Evolutionary conservation across 306 rosid genomes (phyloP).

Genomic region (Cucurbita moschata): DNA sequence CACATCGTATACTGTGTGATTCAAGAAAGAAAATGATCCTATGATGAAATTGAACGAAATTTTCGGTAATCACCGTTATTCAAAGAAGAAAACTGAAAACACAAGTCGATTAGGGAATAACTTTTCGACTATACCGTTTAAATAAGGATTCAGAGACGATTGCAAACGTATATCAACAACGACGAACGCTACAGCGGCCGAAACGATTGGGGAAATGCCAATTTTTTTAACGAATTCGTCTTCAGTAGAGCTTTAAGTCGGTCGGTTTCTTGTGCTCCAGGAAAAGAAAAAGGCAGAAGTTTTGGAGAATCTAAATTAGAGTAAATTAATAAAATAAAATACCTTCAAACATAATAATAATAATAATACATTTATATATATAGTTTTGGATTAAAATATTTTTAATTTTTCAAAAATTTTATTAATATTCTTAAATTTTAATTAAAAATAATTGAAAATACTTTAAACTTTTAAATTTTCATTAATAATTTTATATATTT

Average conservation of each 20-base stretch:
- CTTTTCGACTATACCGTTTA: neutral
- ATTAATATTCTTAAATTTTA: too few species aligned
- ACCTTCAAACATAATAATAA: too few species aligned
- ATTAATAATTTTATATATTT: too few species aligned
- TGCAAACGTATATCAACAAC: neutral
- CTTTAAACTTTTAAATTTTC: too few species aligned
- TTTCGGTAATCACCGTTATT: neutral
- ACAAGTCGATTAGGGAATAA: neutral
- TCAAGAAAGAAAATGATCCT: neutral
- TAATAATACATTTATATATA: too few species aligned
- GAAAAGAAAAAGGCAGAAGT: neutral
- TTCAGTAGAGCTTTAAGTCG: neutral
- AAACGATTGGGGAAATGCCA: neutral
- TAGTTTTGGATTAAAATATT: too few species aligned
- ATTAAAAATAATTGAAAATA: too few species aligned
- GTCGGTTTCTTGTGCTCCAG: constrained; percentile 20
- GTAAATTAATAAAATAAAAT: too few species aligned
- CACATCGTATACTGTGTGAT: neutral
- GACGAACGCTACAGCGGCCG: neutral
- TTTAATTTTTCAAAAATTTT: too few species aligned
- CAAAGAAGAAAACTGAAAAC: neutral
- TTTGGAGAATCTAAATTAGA: neutral
- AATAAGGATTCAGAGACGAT: neutral
- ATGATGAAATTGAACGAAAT: neutral
- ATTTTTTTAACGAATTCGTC: neutral